A percentile compares a stretch with the other conserved stretches of the same genome.
These are phyloP conservation scores for Camellia sinensis DNA, from an alignment of 148 eudicot species.

Conservation along the genomic window DNA sequence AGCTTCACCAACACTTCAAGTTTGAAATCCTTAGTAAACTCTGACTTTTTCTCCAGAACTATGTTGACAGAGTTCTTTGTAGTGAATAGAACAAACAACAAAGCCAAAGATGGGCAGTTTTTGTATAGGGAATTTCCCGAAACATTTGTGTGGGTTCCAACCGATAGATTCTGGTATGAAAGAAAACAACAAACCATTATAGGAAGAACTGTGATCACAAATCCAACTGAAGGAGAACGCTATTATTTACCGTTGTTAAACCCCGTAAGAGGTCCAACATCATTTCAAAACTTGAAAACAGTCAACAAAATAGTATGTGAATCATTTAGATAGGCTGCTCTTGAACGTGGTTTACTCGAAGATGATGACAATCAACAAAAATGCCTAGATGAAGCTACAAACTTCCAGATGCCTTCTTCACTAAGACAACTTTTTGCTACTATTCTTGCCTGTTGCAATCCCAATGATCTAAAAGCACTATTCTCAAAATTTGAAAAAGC, in stretches of 20 bases:
- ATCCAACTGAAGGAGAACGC: background rate
- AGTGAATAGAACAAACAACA: background rate
- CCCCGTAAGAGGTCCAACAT: background rate
- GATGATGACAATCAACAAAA: no score
- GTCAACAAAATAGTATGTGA: no score
- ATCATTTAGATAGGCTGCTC: no score
- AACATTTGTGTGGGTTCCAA: background rate
- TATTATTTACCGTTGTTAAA: background rate
- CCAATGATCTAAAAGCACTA: no score
- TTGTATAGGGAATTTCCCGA: background rate
- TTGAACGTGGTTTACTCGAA: no score
- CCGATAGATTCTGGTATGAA: no score
- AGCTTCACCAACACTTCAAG: background rate
- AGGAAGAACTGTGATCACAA: background rate
- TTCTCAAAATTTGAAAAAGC: no score
- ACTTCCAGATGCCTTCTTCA: no score
- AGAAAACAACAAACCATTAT: background rate
- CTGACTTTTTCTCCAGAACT: background rate
- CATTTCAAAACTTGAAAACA: no score
- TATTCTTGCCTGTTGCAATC: no score
- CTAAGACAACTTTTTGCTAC: no score
- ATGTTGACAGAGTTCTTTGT: background rate
- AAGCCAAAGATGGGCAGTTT: background rate
- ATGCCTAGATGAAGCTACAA: no score
- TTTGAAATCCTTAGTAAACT: background rate